Percentiles rank a stretch among this genome's conserved stretches.
Evolutionary conservation across 2,329 filamentous ascomycete genomes (phyloP).

Genomic region (Zasmidium angulare): DNA sequence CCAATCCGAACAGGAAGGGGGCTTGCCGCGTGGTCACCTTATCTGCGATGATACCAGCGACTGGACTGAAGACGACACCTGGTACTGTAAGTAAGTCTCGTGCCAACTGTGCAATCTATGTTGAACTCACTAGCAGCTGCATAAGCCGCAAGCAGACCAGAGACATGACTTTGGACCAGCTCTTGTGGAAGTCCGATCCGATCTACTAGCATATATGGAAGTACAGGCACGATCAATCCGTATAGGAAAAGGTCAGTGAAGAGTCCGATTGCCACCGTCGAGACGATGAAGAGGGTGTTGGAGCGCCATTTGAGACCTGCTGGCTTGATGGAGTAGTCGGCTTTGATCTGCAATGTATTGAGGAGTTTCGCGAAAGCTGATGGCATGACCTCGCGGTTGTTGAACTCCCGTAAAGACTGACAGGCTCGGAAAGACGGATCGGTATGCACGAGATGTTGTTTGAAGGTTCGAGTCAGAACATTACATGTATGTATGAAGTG

Average conservation of each 20-base stretch:
- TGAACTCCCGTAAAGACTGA: too few relatives aligned
- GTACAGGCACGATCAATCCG: constrained; percentile 57
- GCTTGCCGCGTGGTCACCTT: constrained; percentile 52
- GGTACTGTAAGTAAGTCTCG: too few relatives aligned
- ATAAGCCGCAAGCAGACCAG: constrained; percentile 55
- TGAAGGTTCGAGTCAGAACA: background rate
- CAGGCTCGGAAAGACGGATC: too few relatives aligned
- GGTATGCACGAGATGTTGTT: too few relatives aligned
- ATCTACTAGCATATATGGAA: constrained; percentile 58
- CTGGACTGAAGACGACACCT: constrained; percentile 51
- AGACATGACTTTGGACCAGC: constrained; percentile 54
- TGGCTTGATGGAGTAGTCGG: constrained; percentile 35
- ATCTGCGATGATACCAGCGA: constrained; percentile 58
- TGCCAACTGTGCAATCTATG: too few relatives aligned
- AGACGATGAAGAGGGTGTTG: constrained; percentile 58
- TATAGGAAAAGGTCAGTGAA: constrained; percentile 63
- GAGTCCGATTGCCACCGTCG: constrained; percentile 56
- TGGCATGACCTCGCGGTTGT: background rate
- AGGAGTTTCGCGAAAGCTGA: constrained; percentile 20
- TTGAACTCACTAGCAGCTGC: constrained; percentile 57
- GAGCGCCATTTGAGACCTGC: constrained; percentile 55
- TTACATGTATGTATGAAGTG: too few relatives aligned
- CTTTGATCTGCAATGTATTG: constrained; percentile 36
- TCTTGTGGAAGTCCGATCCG: constrained; percentile 50
- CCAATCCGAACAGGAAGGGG: constrained; percentile 59